Evolutionary conservation across 1,284 basidiomycete species (phyloP).

Genomic region (Earliella scabrosa): DNA sequence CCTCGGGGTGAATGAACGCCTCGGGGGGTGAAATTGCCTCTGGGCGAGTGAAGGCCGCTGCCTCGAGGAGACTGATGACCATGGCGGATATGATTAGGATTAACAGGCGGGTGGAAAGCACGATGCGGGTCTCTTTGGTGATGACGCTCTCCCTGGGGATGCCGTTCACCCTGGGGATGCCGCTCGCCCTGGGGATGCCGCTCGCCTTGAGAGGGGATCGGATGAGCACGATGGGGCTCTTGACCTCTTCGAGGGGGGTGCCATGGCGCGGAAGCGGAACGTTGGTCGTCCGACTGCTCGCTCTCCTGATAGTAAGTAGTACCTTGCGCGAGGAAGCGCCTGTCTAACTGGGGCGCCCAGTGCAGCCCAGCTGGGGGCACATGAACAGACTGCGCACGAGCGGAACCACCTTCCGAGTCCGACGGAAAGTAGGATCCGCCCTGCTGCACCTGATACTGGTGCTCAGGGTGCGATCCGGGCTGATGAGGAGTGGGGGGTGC

Average conservation of each 20-base stretch:
- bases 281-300: constrained; percentile 24
- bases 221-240: background rate
- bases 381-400: background rate
- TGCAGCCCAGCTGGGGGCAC: constrained; percentile 14
- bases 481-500: constrained; percentile 32
- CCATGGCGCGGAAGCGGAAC: background rate
- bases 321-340: constrained; percentile 16
- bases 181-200: constrained; percentile 9
- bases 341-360: constrained; percentile 19
- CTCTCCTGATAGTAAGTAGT: constrained; percentile 14
- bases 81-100: constrained; percentile 10
- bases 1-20: constrained; percentile 23
- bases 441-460: constrained; percentile 3
- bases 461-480: background rate
- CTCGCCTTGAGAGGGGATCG: too few species aligned
- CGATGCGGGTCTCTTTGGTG: constrained; percentile 15
- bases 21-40: constrained; percentile 9
- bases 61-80: constrained; percentile 14
- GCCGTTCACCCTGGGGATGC: constrained; percentile 11
- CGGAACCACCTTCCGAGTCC: background rate
- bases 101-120: constrained; percentile 6
- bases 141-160: constrained; percentile 11
- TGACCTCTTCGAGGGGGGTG: constrained; percentile 12
- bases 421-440: constrained; percentile 10
- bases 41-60: constrained; percentile 1